These are phyloP conservation scores for Quambalaria eucalypti DNA, from an alignment of 1,284 basidiomycete species.

Conservation along the genomic window DNA sequence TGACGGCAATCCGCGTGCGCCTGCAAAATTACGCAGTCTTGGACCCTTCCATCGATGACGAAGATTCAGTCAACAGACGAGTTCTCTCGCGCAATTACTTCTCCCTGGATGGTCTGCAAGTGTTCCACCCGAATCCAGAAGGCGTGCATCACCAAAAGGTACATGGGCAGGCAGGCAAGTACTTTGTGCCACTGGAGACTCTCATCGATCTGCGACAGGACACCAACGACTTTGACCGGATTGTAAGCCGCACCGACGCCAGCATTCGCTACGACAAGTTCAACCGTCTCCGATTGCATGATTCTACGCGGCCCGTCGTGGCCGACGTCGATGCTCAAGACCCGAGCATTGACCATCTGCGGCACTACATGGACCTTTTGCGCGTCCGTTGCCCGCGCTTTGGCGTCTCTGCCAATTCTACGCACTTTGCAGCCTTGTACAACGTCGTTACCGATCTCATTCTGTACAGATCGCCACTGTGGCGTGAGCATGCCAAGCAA, in stretches of 20 bases:
- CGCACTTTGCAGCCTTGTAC: slow-evolving; percentile 78
- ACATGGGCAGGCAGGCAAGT: slow-evolving; percentile 27
- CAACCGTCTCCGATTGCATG: slow-evolving; percentile 61
- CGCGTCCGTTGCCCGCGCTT: slow-evolving; percentile 66
- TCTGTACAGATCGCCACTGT: slow-evolving; percentile 73
- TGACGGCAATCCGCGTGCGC: slow-evolving; percentile 74
- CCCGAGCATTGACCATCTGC: slow-evolving; percentile 58
- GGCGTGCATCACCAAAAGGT: slow-evolving; percentile 24
- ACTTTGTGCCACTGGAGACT: slow-evolving; percentile 78
- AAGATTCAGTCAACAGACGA: slow-evolving; percentile 75
- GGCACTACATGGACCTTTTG: slow-evolving; percentile 74
- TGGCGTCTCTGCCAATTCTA: slow-evolving; percentile 72
- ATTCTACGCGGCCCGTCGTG: slow-evolving; percentile 56
- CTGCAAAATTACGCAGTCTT: slow-evolving; percentile 72
- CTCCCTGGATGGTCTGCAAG: slow-evolving; percentile 69
- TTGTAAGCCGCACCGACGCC: slow-evolving; percentile 81
- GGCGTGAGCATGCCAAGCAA: slow-evolving; percentile 36
- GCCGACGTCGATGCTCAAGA: slow-evolving; percentile 35
- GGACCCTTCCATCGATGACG: slow-evolving; percentile 56
- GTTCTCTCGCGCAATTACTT: slow-evolving; percentile 76
- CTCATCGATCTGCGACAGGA: slow-evolving; percentile 22
- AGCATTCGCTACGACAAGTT: slow-evolving; percentile 86
- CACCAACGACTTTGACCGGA: slow-evolving; percentile 55
- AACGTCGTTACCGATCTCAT: slow-evolving; percentile 73
- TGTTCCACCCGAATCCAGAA: slow-evolving; percentile 64